Conservation (phyloP, 2,329 filamentous ascomycete species). For the Helminthosporium solani region DNA sequence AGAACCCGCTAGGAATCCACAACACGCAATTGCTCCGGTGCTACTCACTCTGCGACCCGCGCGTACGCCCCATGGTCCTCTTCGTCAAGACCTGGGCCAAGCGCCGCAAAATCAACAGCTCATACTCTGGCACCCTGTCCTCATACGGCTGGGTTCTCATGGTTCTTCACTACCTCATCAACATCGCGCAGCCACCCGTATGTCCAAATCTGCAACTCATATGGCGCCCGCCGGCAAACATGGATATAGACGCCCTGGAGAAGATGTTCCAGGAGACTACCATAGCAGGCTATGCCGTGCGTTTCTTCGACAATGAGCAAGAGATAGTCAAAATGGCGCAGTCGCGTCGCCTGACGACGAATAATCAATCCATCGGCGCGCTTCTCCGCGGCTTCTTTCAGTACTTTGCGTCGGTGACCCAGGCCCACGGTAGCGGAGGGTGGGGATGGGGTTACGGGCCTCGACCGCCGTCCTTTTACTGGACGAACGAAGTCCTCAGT, state of each 20-base stretch:
- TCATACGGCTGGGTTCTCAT: constrained; percentile 92
- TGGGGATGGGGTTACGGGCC: constrained; percentile 22
- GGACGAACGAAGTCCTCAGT: constrained; percentile 77
- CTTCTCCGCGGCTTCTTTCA: constrained; percentile 84
- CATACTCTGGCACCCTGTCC: constrained; percentile 81
- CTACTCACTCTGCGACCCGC: constrained; percentile 76
- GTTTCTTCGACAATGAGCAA: constrained; percentile 75
- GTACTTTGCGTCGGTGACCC: constrained; percentile 70
- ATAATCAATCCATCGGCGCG: constrained; percentile 67
- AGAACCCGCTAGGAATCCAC: constrained; percentile 76
- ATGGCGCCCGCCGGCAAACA: constrained; percentile 35
- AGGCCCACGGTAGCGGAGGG: no score
- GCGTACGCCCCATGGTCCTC: constrained; percentile 75
- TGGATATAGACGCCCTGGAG: constrained; percentile 21
- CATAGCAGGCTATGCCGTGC: constrained; percentile 68
- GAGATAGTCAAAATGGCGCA: constrained; percentile 65
- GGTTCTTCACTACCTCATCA: constrained; percentile 87
- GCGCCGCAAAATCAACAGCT: constrained; percentile 78
- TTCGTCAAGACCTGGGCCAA: constrained; percentile 94
- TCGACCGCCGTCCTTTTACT: constrained; percentile 66
- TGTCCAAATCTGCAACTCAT: constrained; percentile 75
- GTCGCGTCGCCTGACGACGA: constrained; percentile 63
- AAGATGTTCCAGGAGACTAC: constrained; percentile 44
- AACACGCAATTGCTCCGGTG: constrained; percentile 82
- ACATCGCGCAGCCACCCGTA: constrained; percentile 76